phyloP scores from a whole-genome alignment of 257 asterid species.

The Linderniella brevidens region DNA sequence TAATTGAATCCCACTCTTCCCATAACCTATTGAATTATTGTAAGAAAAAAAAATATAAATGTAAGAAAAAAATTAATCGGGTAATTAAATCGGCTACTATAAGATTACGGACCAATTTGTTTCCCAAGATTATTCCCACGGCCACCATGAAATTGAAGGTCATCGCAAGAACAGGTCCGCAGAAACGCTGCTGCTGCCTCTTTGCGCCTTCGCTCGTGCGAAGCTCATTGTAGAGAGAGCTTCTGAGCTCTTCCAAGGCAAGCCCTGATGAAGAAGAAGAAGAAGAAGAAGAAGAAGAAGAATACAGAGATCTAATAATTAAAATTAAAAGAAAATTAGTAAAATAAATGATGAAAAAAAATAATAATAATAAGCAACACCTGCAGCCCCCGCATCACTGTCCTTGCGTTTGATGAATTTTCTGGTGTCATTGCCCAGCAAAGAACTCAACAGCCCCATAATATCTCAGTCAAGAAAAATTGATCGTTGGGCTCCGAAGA shows the following conservation, averaged over 20 bases:
- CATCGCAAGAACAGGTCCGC: conserved; percentile 68
- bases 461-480: background rate
- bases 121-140: conserved; percentile 68
- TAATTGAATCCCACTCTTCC: conserved; percentile 78
- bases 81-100: background rate
- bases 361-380: conserved; percentile 11
- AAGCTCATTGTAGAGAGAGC: conserved; percentile 52
- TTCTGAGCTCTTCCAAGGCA: conserved; percentile 71
- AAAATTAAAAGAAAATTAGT: background rate
- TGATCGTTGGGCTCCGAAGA: no score
- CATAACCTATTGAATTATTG: conserved; percentile 43
- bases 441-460: conserved; percentile 44
- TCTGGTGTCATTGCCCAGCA: conserved; percentile 30
- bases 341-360: conserved; percentile 1
- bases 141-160: conserved; percentile 76
- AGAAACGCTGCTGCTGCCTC: conserved; percentile 57
- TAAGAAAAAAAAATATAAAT: no score
- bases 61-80: background rate
- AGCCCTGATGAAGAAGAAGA: conserved; percentile 26
- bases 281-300: conserved; percentile 1
- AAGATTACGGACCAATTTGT: conserved; percentile 44
- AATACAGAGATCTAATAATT: background rate
- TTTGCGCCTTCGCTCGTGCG: conserved; percentile 74
- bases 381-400: conserved; percentile 87
- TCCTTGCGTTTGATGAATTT: conserved; percentile 65